Base-by-base conservation (phyloP, 2,329 filamentous ascomycete species). In the Leptoxyphium fumago region DNA sequence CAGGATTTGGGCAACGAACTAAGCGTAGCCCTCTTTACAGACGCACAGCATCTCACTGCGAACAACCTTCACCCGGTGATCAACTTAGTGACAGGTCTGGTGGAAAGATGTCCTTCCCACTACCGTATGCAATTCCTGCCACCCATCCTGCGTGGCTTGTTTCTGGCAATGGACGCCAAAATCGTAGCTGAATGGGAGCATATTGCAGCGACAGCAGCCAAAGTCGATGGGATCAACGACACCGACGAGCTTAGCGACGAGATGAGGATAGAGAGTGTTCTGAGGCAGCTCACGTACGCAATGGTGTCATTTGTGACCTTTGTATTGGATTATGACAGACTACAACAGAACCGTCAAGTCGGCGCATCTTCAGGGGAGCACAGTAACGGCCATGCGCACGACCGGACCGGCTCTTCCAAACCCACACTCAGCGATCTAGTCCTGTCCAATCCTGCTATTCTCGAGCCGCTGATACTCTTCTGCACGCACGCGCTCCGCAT, bases 221-320 rank as follows among this genome's bases (percentile, higher is more conserved):
- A 49, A 68, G 77, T 82, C 52, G 68, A 67, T 15, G 38, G 38
- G 4, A 18, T 3, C 14, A 67, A 78, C 10, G 73, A 75, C 38
- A 80, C 80, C 15, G 85, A 88, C 44, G 65, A 69, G 44, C 67
- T 98, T 43, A 84, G 84, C 1, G 87, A 95, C 52, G 91, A 98
- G 66, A 98, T 98, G 91, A 94, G 95, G 64, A 81, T 85, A 6
- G 91, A 98, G 62, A 96, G 89, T 57, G 93, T 98, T 28, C 68
- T 98, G 39, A 78, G 91, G 15, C 87, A 95, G 60, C 73, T 96
- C 41, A 95, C 89, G 0, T 91, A 93, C 62, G 86, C 86, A 2
- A 85, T 88, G 1, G 86, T 95, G 28, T 80, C 91, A 54, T 86
- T 96, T 73, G 82, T 95, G 49, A 85, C 86, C 7, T 84, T 86